Conservation (phyloP, 768 basidiomycete genomes). For the Mycena venus region DNA sequence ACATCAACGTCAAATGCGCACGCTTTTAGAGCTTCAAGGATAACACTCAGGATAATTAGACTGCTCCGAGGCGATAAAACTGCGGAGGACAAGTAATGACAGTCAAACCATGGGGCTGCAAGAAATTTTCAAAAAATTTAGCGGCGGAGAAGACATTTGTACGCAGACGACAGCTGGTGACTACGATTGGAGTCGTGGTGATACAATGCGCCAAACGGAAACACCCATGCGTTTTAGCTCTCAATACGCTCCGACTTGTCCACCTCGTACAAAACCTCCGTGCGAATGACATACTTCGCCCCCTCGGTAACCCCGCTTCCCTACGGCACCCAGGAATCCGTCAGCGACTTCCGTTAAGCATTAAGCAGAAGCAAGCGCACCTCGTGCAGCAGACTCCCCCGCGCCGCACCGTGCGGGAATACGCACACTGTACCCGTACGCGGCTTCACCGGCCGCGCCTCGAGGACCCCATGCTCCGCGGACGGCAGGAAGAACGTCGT, state of each 20-base stretch:
- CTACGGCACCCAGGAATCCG: constrained; percentile 19
- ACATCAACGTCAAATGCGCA: too few species aligned
- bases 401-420: constrained; percentile 59
- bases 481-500: constrained; percentile 71
- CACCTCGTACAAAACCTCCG: constrained; percentile 55
- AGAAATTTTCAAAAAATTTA: too few species aligned
- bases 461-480: constrained; percentile 53
- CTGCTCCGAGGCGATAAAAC: too few species aligned
- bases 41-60: too few species aligned
- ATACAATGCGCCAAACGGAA: too few species aligned
- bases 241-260: constrained; percentile 51
- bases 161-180: too few species aligned
- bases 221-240: background rate
- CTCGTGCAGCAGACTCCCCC: constrained; percentile 54
- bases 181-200: too few species aligned
- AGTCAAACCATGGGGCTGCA: too few species aligned
- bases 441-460: constrained; percentile 63
- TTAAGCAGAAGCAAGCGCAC: constrained; percentile 12
- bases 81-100: too few species aligned
- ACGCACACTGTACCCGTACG: constrained; percentile 62
- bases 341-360: too few species aligned
- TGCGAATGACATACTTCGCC: constrained; percentile 55
- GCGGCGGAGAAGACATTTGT: too few species aligned
- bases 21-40: too few species aligned
- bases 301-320: constrained; percentile 53